Evolutionary conservation across 2,329 filamentous ascomycete species (phyloP), one percentile per base, ranked within the genome.

Genomic region (Colletotrichum orchidophilum): DNA sequence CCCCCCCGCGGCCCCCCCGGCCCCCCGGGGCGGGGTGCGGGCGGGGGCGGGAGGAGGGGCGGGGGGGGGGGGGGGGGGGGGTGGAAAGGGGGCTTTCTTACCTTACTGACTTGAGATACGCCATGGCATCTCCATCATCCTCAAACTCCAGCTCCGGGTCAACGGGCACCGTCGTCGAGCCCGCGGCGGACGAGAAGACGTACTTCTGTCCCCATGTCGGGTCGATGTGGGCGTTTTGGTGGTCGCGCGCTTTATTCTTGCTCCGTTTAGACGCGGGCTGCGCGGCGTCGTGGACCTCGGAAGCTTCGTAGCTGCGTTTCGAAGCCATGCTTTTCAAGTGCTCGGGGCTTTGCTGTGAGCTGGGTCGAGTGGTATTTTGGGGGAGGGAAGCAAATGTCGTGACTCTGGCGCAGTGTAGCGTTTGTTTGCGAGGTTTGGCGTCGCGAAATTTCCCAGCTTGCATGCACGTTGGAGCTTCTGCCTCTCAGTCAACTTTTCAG

Each of bases 21-120:
- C n/a, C n/a, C n/a, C n/a, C n/a, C n/a, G n/a, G n/a, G n/a, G n/a
- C n/a, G n/a, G n/a, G n/a, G n/a, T n/a, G n/a, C n/a, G n/a, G n/a
- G n/a, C n/a, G n/a, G n/a, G n/a, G n/a, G n/a, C n/a, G n/a, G n/a
- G n/a, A n/a, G n/a, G n/a, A n/a, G n/a, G n/a, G n/a, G n/a, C n/a
- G n/a, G 33, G 21, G 21, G 21, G 33, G 70, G 50, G 35, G 49
- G 54, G 39, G 64, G 64, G 65, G 63, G 63, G 11, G n/a, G 24
- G 13, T 39, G 66, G 42, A n/a, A 26, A 54, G 53, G 69, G 27
- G 42, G 52, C 55, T 58, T 64, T 78, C 87, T 87, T 84, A 94
- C 92, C 92, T 87, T 66, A 94, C 92, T 80, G 91, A 90, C 75
- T 86, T 87, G 71, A 95, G 80, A 81, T 95, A 95, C 62, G 89